These are phyloP conservation scores for Sporobolomyces roseus DNA, from an alignment of 768 basidiomycete genomes.

Conservation along the genomic window DNA sequence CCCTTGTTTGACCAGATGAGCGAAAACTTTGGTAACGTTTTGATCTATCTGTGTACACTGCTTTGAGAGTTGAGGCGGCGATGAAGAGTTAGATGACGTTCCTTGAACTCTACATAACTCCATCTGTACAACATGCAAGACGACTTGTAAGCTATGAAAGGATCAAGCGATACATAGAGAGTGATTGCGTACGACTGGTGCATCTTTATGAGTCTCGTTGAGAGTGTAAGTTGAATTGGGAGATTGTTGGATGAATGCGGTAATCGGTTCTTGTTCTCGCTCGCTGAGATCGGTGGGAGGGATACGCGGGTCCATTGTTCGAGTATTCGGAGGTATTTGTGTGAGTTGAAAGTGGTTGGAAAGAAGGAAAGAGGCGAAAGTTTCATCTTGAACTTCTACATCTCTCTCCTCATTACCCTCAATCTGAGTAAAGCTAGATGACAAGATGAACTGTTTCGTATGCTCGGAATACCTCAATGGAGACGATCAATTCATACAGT, in stretches of 20 bases:
- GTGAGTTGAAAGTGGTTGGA: not conserved
- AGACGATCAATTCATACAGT: slow-evolving; percentile 14
- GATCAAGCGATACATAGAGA: not conserved
- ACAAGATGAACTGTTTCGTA: slow-evolving; percentile 28
- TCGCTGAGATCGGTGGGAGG: slow-evolving; percentile 4
- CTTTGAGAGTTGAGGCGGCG: too few relatives aligned
- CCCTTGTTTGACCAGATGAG: slow-evolving; percentile 28
- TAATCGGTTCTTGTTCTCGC: not conserved
- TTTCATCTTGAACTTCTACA: not conserved
- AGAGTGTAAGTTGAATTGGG: slow-evolving; percentile 28
- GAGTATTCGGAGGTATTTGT: not conserved
- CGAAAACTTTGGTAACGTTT: slow-evolving; percentile 35
- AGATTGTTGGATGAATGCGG: not conserved
- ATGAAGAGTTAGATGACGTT: too few relatives aligned
- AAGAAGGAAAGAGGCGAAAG: not conserved
- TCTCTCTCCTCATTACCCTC: not conserved
- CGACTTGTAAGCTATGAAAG: not conserved
- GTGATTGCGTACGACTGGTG: not conserved
- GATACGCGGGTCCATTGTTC: slow-evolving; percentile 14
- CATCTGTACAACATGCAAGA: slow-evolving; percentile 1
- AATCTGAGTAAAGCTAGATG: too few relatives aligned
- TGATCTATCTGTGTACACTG: slow-evolving; percentile 26
- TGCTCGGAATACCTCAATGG: slow-evolving; percentile 12
- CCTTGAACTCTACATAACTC: slow-evolving; percentile 27
- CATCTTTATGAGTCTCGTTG: slow-evolving; percentile 24